These are phyloP conservation scores for Candida namnaoensis DNA, from an alignment of 805 yeast genomes.

Conservation along the genomic window DNA sequence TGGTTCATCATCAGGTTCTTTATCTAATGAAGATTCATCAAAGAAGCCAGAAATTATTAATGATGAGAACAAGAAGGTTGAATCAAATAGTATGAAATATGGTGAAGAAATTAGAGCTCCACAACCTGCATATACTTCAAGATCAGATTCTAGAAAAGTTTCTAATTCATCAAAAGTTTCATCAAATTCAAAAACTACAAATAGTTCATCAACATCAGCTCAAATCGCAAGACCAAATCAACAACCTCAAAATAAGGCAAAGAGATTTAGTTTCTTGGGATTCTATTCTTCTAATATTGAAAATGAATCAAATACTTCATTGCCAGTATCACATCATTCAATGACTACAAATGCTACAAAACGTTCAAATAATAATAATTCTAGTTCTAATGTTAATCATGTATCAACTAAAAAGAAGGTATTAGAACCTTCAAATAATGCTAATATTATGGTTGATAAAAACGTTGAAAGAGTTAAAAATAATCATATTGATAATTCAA, in stretches of 20 bases:
- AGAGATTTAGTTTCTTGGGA: slow-evolving; percentile 33
- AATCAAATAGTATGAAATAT: background rate
- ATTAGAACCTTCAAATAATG: slow-evolving; percentile 16
- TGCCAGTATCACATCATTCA: slow-evolving; percentile 3
- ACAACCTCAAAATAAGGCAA: slow-evolving; percentile 14
- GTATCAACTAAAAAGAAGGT: slow-evolving; percentile 9
- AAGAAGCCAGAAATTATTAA: background rate
- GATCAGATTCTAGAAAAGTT: slow-evolving; percentile 4
- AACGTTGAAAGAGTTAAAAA: background rate
- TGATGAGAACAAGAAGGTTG: background rate
- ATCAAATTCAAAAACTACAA: background rate
- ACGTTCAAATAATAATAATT: background rate
- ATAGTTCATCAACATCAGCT: background rate
- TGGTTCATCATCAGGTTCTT: slow-evolving; percentile 5
- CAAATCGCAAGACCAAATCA: background rate
- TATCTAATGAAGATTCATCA: background rate
- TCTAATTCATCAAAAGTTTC: slow-evolving; percentile 1
- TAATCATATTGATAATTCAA: background rate
- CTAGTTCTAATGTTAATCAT: slow-evolving; percentile 2
- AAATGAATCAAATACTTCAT: slow-evolving; percentile 12
- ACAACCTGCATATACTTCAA: background rate
- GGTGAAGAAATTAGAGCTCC: background rate
- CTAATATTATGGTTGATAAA: slow-evolving; percentile 7
- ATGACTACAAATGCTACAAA: background rate
- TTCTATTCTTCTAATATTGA: slow-evolving; percentile 18